A percentile compares a stretch with the other conserved stretches of the same genome.
These are phyloP conservation scores for Komagataea norvegica DNA, from an alignment of 1,139 yeast species.

Conservation along the genomic window DNA sequence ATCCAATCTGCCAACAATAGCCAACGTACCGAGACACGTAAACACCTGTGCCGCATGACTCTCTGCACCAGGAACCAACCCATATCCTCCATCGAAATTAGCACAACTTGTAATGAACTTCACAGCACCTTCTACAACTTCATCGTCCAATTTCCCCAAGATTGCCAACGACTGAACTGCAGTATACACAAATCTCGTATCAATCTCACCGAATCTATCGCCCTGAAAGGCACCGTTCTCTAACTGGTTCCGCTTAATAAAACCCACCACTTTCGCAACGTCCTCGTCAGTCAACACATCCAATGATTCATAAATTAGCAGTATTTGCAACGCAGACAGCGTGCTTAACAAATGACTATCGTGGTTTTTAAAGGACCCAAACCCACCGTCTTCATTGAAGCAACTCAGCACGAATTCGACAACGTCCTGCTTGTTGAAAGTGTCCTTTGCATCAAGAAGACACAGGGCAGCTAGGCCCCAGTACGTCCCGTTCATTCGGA, in stretches of 20 bases:
- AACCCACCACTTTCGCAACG: conserved; percentile 37
- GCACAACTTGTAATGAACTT: conserved; percentile 63
- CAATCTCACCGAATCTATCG: conserved; percentile 87
- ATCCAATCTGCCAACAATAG: conserved; percentile 59
- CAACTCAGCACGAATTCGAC: conserved; percentile 66
- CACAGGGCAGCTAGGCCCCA: conserved; percentile 89
- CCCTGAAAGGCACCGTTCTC: conserved; percentile 83
- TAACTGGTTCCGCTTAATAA: conserved; percentile 55
- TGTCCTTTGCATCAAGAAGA: conserved; percentile 51
- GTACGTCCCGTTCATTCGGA: conserved; percentile 85
- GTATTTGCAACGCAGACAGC: conserved; percentile 76
- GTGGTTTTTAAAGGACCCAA: conserved; percentile 85
- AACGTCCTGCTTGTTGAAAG: conserved; percentile 57
- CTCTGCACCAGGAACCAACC: conserved; percentile 91
- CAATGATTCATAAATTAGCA: conserved; percentile 61
- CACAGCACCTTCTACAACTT: conserved; percentile 61
- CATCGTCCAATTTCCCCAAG: conserved; percentile 55
- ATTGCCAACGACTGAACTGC: conserved; percentile 72
- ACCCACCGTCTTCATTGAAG: conserved; percentile 62
- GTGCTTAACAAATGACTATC: conserved; percentile 91
- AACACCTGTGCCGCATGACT: conserved; percentile 93
- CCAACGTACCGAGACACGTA: conserved; percentile 77
- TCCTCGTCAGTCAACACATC: conserved; percentile 33
- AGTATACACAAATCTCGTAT: conserved; percentile 82
- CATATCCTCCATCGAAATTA: conserved; percentile 96